Evolutionary conservation across 2,329 filamentous ascomycete species (phyloP).

Genomic region (Tolypocladium album): DNA sequence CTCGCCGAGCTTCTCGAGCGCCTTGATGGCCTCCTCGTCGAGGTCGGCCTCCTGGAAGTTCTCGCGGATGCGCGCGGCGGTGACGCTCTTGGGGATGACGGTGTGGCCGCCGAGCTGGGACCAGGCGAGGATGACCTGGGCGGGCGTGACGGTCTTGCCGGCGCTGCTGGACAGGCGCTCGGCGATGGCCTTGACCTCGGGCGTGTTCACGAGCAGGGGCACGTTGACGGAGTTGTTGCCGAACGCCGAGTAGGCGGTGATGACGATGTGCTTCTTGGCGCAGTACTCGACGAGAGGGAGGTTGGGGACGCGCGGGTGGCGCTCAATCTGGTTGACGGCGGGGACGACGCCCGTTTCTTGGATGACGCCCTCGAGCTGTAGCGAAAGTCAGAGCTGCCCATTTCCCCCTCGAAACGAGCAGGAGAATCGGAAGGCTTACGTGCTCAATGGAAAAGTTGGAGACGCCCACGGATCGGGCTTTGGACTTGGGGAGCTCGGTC

Average conservation of each 20-base stretch:
- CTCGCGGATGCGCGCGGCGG: conserved; percentile 51
- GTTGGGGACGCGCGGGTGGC: conserved; percentile 52
- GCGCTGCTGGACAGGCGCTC: conserved; percentile 26
- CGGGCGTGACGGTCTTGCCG: conserved; percentile 27
- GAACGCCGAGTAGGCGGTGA: conserved; percentile 53
- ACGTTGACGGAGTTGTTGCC: conserved; percentile 32
- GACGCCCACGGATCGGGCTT: conserved; percentile 58
- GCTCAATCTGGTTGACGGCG: conserved; percentile 60
- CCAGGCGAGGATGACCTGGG: conserved; percentile 46
- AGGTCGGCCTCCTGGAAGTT: conserved; percentile 63
- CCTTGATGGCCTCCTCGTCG: conserved; percentile 44
- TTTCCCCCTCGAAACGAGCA: background rate
- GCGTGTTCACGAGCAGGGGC: conserved; percentile 47
- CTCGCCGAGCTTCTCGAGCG: conserved; percentile 51
- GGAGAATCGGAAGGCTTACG: conserved; percentile 10
- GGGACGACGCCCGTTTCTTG: conserved; percentile 44
- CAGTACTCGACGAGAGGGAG: conserved; percentile 48
- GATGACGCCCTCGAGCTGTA: conserved; percentile 41
- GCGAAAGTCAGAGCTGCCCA: background rate
- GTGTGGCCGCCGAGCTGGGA: conserved; percentile 47
- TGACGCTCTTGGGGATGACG: conserved; percentile 70
- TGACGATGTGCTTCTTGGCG: conserved; percentile 52
- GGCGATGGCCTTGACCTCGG: conserved; percentile 44
- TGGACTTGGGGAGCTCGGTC: conserved; percentile 47
- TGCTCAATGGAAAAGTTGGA: conserved; percentile 60